Evolutionary conservation across 2,329 filamentous ascomycete genomes (phyloP).

Genomic region (Aquanectria penicillioides): DNA sequence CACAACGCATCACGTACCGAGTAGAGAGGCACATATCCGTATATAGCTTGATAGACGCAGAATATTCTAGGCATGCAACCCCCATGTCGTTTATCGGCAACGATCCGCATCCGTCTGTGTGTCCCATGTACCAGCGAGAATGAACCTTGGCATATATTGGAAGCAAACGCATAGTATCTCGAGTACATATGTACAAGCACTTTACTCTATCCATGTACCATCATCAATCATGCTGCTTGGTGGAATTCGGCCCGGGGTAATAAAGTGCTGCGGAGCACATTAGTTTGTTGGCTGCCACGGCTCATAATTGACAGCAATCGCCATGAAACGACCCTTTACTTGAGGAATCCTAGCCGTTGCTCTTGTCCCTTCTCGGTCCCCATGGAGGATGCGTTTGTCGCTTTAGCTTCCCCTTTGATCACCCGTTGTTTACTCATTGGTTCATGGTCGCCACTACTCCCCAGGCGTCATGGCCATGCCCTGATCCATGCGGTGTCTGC

Average conservation of each 20-base stretch:
- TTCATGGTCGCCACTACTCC: constrained; percentile 22
- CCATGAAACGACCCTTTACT: constrained; percentile 23
- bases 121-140: no score
- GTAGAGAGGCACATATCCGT: no score
- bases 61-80: no score
- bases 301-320: constrained; percentile 8
- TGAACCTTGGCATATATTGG: no score
- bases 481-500: constrained; percentile 39
- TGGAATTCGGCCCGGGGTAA: background rate
- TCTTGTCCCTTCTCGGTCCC: constrained; percentile 8
- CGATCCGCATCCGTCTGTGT: background rate
- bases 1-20: no score
- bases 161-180: background rate
- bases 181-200: background rate
- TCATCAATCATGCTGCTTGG: constrained; percentile 15
- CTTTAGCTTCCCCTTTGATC: constrained; percentile 28
- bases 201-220: background rate
- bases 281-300: constrained; percentile 5
- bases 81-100: background rate
- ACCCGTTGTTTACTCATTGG: constrained; percentile 22
- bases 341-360: constrained; percentile 1
- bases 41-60: no score
- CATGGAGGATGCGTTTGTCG: constrained; percentile 1
- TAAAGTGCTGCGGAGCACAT: constrained; percentile 9
- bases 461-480: constrained; percentile 21